These are phyloP conservation scores for Alternaria incomplexa DNA, from an alignment of 2,329 filamentous ascomycete genomes.

Conservation along the genomic window DNA sequence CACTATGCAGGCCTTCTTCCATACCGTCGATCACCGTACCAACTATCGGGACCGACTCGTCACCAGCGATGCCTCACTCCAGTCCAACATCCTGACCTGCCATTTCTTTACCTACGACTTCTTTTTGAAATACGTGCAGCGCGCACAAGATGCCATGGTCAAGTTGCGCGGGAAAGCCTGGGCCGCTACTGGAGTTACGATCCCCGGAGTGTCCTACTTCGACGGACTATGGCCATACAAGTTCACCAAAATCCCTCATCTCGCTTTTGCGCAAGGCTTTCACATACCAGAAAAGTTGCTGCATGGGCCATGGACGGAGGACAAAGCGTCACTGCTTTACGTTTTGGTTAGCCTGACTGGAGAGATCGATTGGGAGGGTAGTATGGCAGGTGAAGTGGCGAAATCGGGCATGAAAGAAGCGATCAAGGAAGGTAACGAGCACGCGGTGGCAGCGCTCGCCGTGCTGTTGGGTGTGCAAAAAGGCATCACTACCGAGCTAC, in stretches of 20 bases:
- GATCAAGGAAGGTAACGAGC: slow-evolving; percentile 33
- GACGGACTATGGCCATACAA: slow-evolving; percentile 39
- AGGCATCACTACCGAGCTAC: slow-evolving; percentile 34
- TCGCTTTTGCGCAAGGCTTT: slow-evolving; percentile 41
- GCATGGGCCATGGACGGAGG: slow-evolving; percentile 42
- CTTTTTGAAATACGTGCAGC: slow-evolving; percentile 41
- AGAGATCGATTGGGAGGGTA: slow-evolving; percentile 44
- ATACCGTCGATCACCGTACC: slow-evolving; percentile 40
- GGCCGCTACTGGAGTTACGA: slow-evolving; percentile 33
- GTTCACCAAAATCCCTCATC: slow-evolving; percentile 39
- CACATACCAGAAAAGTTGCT: slow-evolving; percentile 44
- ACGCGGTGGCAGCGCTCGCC: slow-evolving; percentile 42
- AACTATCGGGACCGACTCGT: slow-evolving; percentile 28
- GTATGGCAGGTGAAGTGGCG: slow-evolving; percentile 43
- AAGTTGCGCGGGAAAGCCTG: slow-evolving; percentile 39
- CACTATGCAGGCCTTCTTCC: slow-evolving; percentile 41
- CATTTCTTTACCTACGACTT: slow-evolving; percentile 48
- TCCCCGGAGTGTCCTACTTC: slow-evolving; percentile 31
- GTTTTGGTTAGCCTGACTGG: slow-evolving; percentile 43
- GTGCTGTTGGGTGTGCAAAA: slow-evolving; percentile 40
- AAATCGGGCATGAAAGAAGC: slow-evolving; percentile 40
- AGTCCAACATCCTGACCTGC: slow-evolving; percentile 39
- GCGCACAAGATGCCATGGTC: slow-evolving; percentile 37
- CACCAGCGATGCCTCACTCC: slow-evolving; percentile 26
- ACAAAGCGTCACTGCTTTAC: slow-evolving; percentile 41